phyloP scores from a whole-genome alignment of 169 alveolate genomes.

The Plasmodium adleri region DNA sequence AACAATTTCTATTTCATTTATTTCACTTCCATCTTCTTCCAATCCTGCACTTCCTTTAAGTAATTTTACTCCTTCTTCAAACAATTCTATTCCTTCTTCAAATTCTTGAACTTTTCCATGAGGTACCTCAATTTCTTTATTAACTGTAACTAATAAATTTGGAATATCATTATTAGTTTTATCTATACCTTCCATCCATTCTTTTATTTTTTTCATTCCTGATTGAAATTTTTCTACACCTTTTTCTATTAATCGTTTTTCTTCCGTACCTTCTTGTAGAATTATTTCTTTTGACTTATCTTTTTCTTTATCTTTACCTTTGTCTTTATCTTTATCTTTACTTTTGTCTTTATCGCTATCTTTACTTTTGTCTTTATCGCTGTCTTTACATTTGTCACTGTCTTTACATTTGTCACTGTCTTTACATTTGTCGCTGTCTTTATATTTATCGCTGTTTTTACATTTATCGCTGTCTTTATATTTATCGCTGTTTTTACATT shows the following conservation, averaged over 20 bases:
- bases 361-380: neutral
- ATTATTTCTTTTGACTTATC: neutral
- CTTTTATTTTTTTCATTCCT: slow-evolving; percentile 29
- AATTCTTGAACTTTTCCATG: slow-evolving; percentile 22
- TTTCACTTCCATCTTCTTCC: slow-evolving; percentile 4
- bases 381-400: too few species aligned
- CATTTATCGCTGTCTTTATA: too few species aligned
- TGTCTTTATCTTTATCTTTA: neutral
- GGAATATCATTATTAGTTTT: too few species aligned
- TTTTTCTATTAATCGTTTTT: slow-evolving; percentile 23
- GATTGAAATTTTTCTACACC: slow-evolving; percentile 28
- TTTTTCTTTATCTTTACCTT: neutral
- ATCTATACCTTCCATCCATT: slow-evolving; percentile 17
- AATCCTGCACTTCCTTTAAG: slow-evolving; percentile 12
- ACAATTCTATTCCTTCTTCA: slow-evolving; percentile 39
- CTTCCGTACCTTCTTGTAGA: slow-evolving; percentile 17
- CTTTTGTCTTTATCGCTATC: too few species aligned
- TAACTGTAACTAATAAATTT: slow-evolving; percentile 16
- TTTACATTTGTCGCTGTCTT: too few species aligned
- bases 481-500: too few species aligned
- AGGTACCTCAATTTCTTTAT: slow-evolving; percentile 34
- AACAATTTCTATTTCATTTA: slow-evolving; percentile 42
- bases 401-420: too few species aligned
- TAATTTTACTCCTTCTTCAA: slow-evolving; percentile 43
- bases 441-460: too few species aligned